Percentiles rank a stretch among this genome's conserved stretches.
These are phyloP conservation scores for Lactarius sanguifluus DNA, from an alignment of 768 basidiomycete genomes.

Conservation along the genomic window DNA sequence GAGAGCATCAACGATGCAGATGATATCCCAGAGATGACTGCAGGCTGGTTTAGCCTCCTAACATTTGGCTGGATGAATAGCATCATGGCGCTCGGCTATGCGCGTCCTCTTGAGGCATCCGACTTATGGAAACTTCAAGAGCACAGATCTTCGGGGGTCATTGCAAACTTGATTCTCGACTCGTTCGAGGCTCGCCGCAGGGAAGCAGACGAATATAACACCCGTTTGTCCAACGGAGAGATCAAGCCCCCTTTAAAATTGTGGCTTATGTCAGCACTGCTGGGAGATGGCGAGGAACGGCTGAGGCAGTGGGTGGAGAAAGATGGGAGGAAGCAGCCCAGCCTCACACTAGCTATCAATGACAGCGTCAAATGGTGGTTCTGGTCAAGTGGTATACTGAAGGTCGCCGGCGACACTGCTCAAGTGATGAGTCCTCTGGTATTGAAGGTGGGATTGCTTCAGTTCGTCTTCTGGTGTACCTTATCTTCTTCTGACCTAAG, in stretches of 20 bases:
- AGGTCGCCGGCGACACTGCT: slow-evolving; percentile 63
- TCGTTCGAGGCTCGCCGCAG: slow-evolving; percentile 61
- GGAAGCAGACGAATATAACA: slow-evolving; percentile 70
- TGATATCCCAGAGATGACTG: slow-evolving; percentile 64
- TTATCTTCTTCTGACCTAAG: neutral
- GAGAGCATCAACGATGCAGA: slow-evolving; percentile 58
- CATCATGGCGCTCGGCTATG: slow-evolving; percentile 71
- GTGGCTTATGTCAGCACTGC: slow-evolving; percentile 59
- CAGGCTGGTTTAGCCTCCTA: slow-evolving; percentile 55
- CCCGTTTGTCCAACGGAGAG: slow-evolving; percentile 61
- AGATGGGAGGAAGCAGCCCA: slow-evolving; percentile 61
- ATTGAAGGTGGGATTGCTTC: slow-evolving; percentile 56
- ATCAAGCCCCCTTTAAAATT: slow-evolving; percentile 52
- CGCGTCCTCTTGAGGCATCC: slow-evolving; percentile 73
- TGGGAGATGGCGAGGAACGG: slow-evolving; percentile 50
- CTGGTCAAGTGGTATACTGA: slow-evolving; percentile 65
- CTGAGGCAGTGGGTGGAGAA: slow-evolving; percentile 65
- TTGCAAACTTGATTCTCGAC: slow-evolving; percentile 60
- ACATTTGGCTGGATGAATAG: slow-evolving; percentile 78
- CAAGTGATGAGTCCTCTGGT: slow-evolving; percentile 75
- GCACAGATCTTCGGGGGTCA: slow-evolving; percentile 52
- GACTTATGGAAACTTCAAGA: slow-evolving; percentile 81
- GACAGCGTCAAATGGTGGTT: slow-evolving; percentile 78
- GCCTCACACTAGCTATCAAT: slow-evolving; percentile 68
- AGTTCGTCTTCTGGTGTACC: neutral